Base-by-base conservation (phyloP, 768 basidiomycete species). In the Kwoniella sp. region DNA sequence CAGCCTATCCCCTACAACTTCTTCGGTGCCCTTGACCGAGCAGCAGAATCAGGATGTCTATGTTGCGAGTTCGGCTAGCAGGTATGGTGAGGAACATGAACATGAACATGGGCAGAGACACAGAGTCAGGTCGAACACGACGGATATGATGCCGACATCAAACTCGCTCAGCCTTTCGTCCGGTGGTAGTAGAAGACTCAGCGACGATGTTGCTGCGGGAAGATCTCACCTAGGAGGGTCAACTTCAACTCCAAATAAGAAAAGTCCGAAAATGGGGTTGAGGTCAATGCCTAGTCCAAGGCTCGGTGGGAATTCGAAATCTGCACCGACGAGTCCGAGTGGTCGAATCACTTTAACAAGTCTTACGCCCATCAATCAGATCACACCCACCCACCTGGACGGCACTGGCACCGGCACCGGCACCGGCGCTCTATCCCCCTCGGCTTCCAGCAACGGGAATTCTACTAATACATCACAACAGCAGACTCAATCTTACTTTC, bases 241-340 rank as follows among this genome's bases (percentile, higher is more conserved):
- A 6, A 44, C 8, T 15, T 44, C 17, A 3, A 19, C 17, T 44
- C 17, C 40, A 19, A 19, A 4, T 44, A 9, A 6, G 17, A 9
- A 6, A 19, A 15, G 10, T 44, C 17, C 40, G 17, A 44, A 4
- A 3, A 9, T 15, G 17, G 17, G 8, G 2, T 24, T 17, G 19
- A 29, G 8, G 2, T 24, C 49, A 22, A 29, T 4, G 24, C 24
- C 12, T 19, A 24, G 24, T 12, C 24, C 49, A 10, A 29, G 22
- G 10, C 49, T 50, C 5, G 49, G 27, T 12, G 24, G 15, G 19
- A 24, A 10, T 21, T 50, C 49, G 24, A 64, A 46, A 47, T 64
- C 62, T 10, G 62, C 55, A 44, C 62, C 62, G 33, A 53, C 50
- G 21, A 57, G 55, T 53, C 62, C 62, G 12, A 57, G 29, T 33